A percentile compares a stretch with the other conserved stretches of the same genome.
These are phyloP conservation scores for Trifolium repens DNA, from an alignment of 306 rosid species.

Conservation along the genomic window DNA sequence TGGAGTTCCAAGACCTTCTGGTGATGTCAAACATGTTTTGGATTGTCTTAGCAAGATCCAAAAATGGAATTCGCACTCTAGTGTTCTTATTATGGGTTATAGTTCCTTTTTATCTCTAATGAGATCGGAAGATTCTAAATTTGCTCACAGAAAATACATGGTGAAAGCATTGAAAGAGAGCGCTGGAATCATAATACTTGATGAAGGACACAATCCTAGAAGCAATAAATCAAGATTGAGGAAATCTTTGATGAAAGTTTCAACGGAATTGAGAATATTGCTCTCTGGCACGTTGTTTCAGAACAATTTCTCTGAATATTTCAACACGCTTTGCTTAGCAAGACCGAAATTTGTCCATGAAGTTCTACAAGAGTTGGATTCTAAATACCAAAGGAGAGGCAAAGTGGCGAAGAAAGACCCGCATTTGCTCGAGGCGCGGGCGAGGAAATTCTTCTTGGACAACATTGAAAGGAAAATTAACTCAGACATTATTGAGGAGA, in stretches of 20 bases:
- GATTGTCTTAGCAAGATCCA: conserved; percentile 77
- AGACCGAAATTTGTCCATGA: conserved; percentile 74
- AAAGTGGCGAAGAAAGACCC: conserved; percentile 46
- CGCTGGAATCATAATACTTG: conserved; percentile 73
- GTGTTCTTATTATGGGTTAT: conserved; percentile 91
- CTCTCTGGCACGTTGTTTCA: conserved; percentile 95
- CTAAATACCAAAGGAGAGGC: conserved; percentile 55
- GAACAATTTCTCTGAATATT: conserved; percentile 88
- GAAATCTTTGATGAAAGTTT: conserved; percentile 80
- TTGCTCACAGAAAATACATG: conserved; percentile 73
- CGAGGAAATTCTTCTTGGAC: conserved; percentile 82
- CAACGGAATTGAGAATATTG: conserved; percentile 72
- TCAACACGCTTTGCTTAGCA: conserved; percentile 85
- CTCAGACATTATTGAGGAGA: conserved; percentile 62
- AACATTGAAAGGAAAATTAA: conserved; percentile 75
- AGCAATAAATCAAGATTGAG: conserved; percentile 87
- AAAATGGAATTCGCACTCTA: conserved; percentile 83
- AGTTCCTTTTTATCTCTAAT: conserved; percentile 74
- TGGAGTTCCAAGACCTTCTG: conserved; percentile 63
- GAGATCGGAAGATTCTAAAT: conserved; percentile 68
- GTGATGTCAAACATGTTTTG: conserved; percentile 71
- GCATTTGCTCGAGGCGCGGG: conserved; percentile 59
- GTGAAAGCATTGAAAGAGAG: conserved; percentile 78
- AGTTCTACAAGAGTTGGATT: conserved; percentile 70
- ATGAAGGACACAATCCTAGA: conserved; percentile 97